phyloP scores from a whole-genome alignment of 257 asterid species.

The Hygrophila difformis region DNA sequence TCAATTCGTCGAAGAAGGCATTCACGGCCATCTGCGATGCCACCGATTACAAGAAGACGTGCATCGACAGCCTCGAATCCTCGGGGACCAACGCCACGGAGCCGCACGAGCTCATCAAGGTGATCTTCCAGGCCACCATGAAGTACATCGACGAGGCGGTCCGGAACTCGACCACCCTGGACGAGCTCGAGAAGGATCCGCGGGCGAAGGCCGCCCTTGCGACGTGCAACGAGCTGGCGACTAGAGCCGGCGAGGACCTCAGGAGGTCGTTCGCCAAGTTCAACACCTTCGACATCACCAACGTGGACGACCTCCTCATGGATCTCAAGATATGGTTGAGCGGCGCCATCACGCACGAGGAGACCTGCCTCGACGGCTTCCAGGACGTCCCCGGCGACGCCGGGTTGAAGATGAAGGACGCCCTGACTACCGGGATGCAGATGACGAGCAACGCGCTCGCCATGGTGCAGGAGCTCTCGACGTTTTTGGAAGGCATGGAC shows the following conservation, averaged over 20 bases:
- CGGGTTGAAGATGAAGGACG: conserved; percentile 42
- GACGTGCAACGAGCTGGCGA: conserved; percentile 42
- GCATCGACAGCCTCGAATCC: conserved; percentile 35
- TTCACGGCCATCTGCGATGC: conserved; percentile 47
- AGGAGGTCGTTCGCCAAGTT: conserved; percentile 36
- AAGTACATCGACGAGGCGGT: conserved; percentile 25
- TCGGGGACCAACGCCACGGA: conserved; percentile 33
- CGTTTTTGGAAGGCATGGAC: conserved; percentile 31
- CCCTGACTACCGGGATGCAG: conserved; percentile 42
- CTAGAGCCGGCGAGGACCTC: conserved; percentile 45
- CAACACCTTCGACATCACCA: conserved; percentile 34
- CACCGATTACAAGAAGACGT: conserved; percentile 53
- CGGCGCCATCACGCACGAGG: conserved; percentile 71
- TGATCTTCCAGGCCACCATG: conserved; percentile 41
- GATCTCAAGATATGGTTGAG: conserved; percentile 76
- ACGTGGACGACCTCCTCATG: conserved; percentile 30
- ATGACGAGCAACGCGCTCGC: conserved; percentile 79
- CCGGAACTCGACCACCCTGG: conserved; percentile 33
- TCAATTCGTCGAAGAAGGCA: conserved; percentile 34
- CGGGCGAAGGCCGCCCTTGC: conserved; percentile 43
- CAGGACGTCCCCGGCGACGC: conserved; percentile 40
- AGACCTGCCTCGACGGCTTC: conserved; percentile 77
- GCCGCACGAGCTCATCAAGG: conserved; percentile 58
- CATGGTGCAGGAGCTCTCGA: conserved; percentile 67
- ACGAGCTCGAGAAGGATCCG: conserved; percentile 31